Evolutionary conservation across 306 rosid species (phyloP).

Genomic region (Leucaena leucocephala): DNA sequence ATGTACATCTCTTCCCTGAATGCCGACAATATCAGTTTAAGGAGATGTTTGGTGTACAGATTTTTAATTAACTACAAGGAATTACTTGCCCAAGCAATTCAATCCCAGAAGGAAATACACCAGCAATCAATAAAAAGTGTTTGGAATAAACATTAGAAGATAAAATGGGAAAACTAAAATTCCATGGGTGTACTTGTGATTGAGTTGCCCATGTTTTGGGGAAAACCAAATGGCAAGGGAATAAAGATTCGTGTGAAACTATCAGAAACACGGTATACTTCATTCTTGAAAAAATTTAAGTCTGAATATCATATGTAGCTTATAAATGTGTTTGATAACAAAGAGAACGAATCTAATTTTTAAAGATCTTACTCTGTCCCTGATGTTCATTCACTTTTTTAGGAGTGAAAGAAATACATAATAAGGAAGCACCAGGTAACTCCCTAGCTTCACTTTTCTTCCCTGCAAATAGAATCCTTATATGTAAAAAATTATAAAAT

Average conservation of each 20-base stretch:
- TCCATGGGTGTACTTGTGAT: not conserved
- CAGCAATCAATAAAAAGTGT: not conserved
- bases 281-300: not conserved
- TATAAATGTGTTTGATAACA: constrained; percentile 21
- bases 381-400: constrained; percentile 59
- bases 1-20: constrained; percentile 67
- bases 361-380: constrained; percentile 55
- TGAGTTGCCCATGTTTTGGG: not conserved
- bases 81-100: not conserved
- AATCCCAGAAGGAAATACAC: not conserved
- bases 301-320: too few species aligned
- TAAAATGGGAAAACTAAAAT: not conserved
- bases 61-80: not conserved
- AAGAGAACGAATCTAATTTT: constrained; percentile 32
- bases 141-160: not conserved
- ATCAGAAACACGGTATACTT: not conserved
- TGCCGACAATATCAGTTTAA: constrained; percentile 34
- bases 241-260: not conserved
- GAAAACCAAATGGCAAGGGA: not conserved
- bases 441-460: constrained; percentile 57
- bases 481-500: constrained; percentile 26
- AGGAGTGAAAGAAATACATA: constrained; percentile 71
- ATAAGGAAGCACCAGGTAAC: constrained; percentile 86
- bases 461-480: constrained; percentile 53
- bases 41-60: not conserved